Evolutionary conservation across 2,329 filamentous ascomycete species (phyloP), one percentile per base, ranked within the genome.

Genomic region (Apiospora kogelbergensis): DNA sequence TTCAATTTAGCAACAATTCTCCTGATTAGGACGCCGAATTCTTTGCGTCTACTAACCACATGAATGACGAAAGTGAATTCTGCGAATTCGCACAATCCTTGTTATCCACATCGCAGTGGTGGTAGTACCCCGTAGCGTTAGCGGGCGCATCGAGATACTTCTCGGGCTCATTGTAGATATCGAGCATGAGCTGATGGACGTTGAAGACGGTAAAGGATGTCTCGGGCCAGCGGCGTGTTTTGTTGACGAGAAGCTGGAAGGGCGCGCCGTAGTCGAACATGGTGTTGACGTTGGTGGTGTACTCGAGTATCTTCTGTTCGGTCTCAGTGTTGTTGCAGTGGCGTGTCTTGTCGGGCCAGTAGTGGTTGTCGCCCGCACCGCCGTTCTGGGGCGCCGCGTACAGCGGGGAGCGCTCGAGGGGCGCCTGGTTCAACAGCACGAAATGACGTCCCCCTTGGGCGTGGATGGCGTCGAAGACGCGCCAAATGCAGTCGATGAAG

Each of bases 401-500:
- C 68, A 91, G 80, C 0, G 92, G 92, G 1, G 87, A 81, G n/a
- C 90, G 79, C 65, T 94, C 83, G 63, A 95, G 81, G 0, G 93
- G 92, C 0, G 86, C 88, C 17, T 86, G 79, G 76, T 94, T 94
- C 80, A 93, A 84, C 20, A 95, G 81, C 2, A 94, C 89, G 71
- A 95, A 94, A 70, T 89, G 89, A 15, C 92, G 84, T 0, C 84
- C 93, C 5, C 92, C 92, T 48, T 86, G 84, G 41, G 82, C 79
- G 79, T 95, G 93, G 0, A 95, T 80, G 6, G 77, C 77, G 71
- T 91, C 87, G 65, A 94, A 85, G 1, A 86, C 83, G 7, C 82
- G 76, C 81, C 90, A 94, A 1, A 93, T 82, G 76, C 92, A 95
- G 71, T 90, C 86, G 3, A 89, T 84, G 75, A 90, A 94, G 75